Evolutionary conservation across 257 asterid species (phyloP), one percentile per base, ranked within the genome.

Genomic region (Parsonsia alboflavescens): DNA sequence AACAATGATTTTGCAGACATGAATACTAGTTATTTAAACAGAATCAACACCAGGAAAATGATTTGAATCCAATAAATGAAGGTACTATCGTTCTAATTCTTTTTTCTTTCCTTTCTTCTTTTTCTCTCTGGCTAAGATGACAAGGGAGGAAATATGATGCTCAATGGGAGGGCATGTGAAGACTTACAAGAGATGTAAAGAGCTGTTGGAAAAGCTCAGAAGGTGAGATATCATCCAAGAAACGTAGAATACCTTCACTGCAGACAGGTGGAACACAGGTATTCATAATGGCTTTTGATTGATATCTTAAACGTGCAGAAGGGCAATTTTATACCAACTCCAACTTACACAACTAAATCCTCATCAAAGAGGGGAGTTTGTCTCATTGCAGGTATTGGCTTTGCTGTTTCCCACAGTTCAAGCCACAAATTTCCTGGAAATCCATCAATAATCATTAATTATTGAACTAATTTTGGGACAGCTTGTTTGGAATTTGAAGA

Each of bases 331-430:
- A 33, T 15, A 70, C 42, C 39, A 74, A 53, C 64, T 75, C 82
- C 76, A 82, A 84, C 97, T 89, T 84, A 95, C 99, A 92, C 99
- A 65, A 97, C 96, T 80, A 95, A 85, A 83, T 95, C 99, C 86
- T 95, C 99, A 61, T 95, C 98, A 81, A 88, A 95, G 74, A 95
- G 96, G 56, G 99, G 98, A 58, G 94, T 80, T 77, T 95, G 99
- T 82, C 84, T 85, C 78, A 89, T 92, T 48, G 99, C 96, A 63
- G 98, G 98, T 71, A 95, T 86, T 61, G 97, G 91, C 82, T 95
- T 95, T 75, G 99, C 84, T 57, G 99, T 87, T 86, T 90, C 98
- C 99, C 99, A 95, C 68, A 95, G 86, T 87, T 95, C 98, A 71
- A 90, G 96, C 99, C 99, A 95, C 80, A 95, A 88, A 84, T 95